phyloP scores from a whole-genome alignment of 345 rosid genomes.

The Chamaenerion angustifolium region DNA sequence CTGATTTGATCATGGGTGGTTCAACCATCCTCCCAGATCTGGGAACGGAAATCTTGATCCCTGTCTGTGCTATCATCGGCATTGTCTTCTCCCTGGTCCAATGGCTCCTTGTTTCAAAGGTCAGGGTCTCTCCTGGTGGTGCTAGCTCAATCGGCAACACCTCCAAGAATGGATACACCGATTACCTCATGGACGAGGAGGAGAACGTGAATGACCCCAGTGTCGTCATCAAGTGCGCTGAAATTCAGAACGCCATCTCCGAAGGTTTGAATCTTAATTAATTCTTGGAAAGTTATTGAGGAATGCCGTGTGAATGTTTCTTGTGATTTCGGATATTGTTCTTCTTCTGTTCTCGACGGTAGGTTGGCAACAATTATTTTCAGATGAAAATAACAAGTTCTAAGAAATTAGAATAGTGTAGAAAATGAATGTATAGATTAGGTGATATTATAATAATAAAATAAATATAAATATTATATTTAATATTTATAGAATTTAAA shows the following conservation, averaged over 20 bases:
- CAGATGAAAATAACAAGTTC: too few relatives aligned
- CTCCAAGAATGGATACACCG: slow-evolving; percentile 37
- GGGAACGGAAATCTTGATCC: slow-evolving; percentile 50
- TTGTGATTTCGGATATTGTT: too few relatives aligned
- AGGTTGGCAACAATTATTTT: too few relatives aligned
- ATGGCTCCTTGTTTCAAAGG: slow-evolving; percentile 55
- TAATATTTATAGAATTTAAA: too few relatives aligned
- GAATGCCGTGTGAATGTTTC: too few relatives aligned
- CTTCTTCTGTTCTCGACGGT: too few relatives aligned
- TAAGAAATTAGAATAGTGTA: too few relatives aligned
- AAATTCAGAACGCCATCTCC: slow-evolving; percentile 68
- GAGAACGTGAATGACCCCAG: slow-evolving; percentile 53
- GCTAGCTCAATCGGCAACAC: slow-evolving; percentile 5
- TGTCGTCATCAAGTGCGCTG: slow-evolving; percentile 58
- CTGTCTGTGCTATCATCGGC: slow-evolving; percentile 58
- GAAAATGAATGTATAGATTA: too few relatives aligned
- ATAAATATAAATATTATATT: too few relatives aligned
- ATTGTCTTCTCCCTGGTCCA: slow-evolving; percentile 55
- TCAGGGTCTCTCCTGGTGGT: slow-evolving; percentile 26
- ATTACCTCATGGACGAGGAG: slow-evolving; percentile 64
- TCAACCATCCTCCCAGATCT: slow-evolving; percentile 33
- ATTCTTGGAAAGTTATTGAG: too few relatives aligned
- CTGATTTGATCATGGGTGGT: neutral
- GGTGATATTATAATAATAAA: too few relatives aligned
- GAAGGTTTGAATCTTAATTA: slow-evolving; percentile 29